These are phyloP conservation scores for Kuraishia piskuri DNA, from an alignment of 805 yeast genomes.

Conservation along the genomic window DNA sequence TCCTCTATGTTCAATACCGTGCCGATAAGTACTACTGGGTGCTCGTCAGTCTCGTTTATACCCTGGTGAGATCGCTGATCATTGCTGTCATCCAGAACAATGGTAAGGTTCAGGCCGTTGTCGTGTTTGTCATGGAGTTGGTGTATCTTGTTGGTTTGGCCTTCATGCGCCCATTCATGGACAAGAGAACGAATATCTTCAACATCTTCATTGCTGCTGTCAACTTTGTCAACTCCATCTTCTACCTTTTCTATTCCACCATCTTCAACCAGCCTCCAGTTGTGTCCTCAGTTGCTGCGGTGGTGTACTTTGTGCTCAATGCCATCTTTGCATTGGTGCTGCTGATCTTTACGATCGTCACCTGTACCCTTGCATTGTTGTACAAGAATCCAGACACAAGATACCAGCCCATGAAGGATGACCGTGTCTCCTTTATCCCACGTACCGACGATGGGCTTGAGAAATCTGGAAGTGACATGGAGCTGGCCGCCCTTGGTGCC, in stretches of 20 bases:
- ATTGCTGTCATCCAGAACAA: conserved; percentile 77
- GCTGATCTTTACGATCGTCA: conserved; percentile 76
- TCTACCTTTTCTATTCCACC: conserved; percentile 84
- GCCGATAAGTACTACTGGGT: conserved; percentile 87
- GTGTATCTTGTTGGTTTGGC: conserved; percentile 57
- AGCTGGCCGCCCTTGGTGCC: conserved; percentile 67
- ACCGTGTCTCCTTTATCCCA: conserved; percentile 91
- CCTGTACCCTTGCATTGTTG: conserved; percentile 76
- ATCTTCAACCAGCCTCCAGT: conserved; percentile 76
- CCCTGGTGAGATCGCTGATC: conserved; percentile 67
- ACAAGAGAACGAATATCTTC: conserved; percentile 88
- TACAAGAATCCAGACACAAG: conserved; percentile 92
- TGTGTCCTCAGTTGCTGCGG: conserved; percentile 88
- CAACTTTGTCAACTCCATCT: conserved; percentile 71
- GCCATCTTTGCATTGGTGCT: conserved; percentile 82
- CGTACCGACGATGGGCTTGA: conserved; percentile 34
- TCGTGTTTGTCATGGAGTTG: conserved; percentile 70
- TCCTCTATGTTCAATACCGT: conserved; percentile 82
- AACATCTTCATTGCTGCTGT: conserved; percentile 80
- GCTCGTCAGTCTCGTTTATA: conserved; percentile 51
- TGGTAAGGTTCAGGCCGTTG: conserved; percentile 77
- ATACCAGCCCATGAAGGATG: conserved; percentile 95
- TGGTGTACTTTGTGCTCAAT: conserved; percentile 81
- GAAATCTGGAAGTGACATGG: conserved; percentile 36
- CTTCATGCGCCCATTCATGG: conserved; percentile 83